Percentiles rank a stretch among this genome's conserved stretches.
phyloP scores from a whole-genome alignment of 306 rosid genomes.

The Inga oerstediana region DNA sequence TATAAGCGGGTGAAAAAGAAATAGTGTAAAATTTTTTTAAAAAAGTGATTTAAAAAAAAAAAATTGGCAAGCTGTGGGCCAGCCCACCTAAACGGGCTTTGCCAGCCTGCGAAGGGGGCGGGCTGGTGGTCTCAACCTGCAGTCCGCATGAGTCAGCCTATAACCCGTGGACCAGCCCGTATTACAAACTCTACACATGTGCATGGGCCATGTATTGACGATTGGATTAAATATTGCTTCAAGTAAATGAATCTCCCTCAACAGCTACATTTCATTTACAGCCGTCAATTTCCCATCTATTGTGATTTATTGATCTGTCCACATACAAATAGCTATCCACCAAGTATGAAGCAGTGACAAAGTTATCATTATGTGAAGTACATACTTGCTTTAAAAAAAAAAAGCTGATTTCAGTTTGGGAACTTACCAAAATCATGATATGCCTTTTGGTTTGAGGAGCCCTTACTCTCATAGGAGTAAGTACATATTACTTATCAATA shows the following conservation, averaged over 20 bases:
- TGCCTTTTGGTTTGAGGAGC: neutral
- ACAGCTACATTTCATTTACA: neutral
- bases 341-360: neutral
- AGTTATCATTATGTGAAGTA: neutral
- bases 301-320: neutral
- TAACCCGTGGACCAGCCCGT: no score
- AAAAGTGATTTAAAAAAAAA: no score
- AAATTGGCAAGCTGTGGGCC: no score
- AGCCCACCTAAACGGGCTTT: no score
- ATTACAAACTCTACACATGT: no score
- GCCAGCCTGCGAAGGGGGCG: no score
- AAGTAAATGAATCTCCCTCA: neutral
- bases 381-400: neutral
- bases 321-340: neutral
- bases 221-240: neutral
- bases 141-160: fast-evolving
- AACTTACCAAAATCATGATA: no score
- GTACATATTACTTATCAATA: no score
- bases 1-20: no score
- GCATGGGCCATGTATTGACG: neutral
- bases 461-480: neutral
- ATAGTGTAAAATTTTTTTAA: no score
- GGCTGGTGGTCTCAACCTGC: no score
- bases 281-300: neutral
- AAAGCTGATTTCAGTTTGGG: no score